These are phyloP conservation scores for Exophiala spinifera DNA, from an alignment of 2,329 filamentous ascomycete species.

Conservation along the genomic window DNA sequence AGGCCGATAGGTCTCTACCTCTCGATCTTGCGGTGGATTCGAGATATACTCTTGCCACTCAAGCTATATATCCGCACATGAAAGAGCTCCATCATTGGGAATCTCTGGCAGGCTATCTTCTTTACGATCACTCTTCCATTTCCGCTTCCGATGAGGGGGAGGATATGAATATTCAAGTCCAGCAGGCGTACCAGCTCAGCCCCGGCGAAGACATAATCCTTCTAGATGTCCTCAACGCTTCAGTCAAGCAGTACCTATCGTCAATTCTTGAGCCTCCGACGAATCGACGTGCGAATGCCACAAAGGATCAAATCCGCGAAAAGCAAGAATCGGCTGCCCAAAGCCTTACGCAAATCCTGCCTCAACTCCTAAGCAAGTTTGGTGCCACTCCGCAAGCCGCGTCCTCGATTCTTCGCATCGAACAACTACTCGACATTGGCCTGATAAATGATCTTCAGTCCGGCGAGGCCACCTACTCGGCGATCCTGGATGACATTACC, in stretches of 20 bases:
- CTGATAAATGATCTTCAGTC: conserved; percentile 86
- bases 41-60: conserved; percentile 78
- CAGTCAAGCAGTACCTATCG: conserved; percentile 70
- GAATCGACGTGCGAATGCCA: conserved; percentile 58
- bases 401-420: conserved; percentile 77
- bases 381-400: conserved; percentile 85
- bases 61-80: conserved; percentile 79
- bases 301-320: conserved; percentile 61
- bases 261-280: conserved; percentile 61
- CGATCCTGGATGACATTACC: conserved; percentile 84
- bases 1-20: conserved; percentile 28
- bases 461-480: conserved; percentile 74
- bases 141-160: conserved; percentile 52
- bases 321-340: conserved; percentile 75
- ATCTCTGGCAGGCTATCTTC: conserved; percentile 78
- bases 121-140: conserved; percentile 81
- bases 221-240: conserved; percentile 79
- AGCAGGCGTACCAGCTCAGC: conserved; percentile 68
- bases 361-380: conserved; percentile 85
- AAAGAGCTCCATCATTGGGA: conserved; percentile 84
- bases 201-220: conserved; percentile 79
- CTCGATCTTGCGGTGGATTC: conserved; percentile 59
- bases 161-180: conserved; percentile 62
- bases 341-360: conserved; percentile 74
- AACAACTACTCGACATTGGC: conserved; percentile 81